A percentile compares a stretch with the other conserved stretches of the same genome.
Evolutionary conservation across 75 land plant species (phyloP).

Genomic region (Cunninghamia lanceolata): DNA sequence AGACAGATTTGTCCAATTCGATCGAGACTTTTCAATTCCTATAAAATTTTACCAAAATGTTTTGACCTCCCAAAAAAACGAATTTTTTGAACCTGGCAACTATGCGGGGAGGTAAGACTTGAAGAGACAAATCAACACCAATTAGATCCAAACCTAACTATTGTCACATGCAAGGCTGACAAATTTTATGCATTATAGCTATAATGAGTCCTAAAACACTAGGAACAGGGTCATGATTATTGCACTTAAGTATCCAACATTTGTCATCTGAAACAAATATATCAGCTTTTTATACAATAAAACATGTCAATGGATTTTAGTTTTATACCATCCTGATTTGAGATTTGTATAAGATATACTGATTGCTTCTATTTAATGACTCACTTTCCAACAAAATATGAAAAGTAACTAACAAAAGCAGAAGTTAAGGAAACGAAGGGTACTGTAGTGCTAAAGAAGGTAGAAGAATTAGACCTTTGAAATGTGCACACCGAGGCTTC

Average conservation of each 20-base stretch:
- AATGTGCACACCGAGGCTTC: conserved; percentile 91
- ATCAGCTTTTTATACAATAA: neutral
- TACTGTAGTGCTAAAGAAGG: neutral
- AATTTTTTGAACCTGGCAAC: too few relatives aligned
- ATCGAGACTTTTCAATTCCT: too few relatives aligned
- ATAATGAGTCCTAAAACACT: neutral
- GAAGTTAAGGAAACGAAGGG: neutral
- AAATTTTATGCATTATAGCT: neutral
- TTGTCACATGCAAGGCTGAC: neutral
- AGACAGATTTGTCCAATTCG: neutral
- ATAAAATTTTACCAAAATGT: too few relatives aligned
- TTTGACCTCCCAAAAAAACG: too few relatives aligned
- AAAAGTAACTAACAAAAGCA: neutral
- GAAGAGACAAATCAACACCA: neutral
- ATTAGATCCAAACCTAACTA: neutral
- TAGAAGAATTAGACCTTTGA: conserved; percentile 61
- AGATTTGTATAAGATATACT: neutral
- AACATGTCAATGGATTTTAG: neutral
- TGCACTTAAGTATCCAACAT: neutral
- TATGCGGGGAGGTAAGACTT: neutral
- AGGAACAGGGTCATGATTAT: neutral
- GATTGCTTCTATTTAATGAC: neutral
- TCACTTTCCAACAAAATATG: neutral
- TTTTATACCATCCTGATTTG: neutral
- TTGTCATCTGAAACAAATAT: neutral